These are phyloP conservation scores for Solanum paucissectum DNA, from an alignment of 257 asterid species.

Conservation along the genomic window DNA sequence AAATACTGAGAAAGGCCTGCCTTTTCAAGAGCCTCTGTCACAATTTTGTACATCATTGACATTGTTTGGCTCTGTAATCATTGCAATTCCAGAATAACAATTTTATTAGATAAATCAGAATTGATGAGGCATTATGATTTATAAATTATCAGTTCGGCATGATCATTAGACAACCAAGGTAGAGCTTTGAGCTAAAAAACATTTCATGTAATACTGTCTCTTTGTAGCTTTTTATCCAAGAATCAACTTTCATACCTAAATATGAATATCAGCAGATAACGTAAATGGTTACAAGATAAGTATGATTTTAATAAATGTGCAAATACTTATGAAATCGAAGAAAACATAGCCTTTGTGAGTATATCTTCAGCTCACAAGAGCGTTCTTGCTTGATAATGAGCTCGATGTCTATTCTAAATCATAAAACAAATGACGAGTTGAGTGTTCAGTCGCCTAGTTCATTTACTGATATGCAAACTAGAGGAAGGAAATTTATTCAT, in stretches of 20 bases:
- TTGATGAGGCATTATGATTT: background rate
- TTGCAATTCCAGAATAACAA: background rate
- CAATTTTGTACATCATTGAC: conserved; percentile 41
- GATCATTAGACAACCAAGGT: background rate
- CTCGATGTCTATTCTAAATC: background rate
- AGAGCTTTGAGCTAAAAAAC: background rate
- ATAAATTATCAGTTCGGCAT: background rate
- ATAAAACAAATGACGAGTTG: background rate
- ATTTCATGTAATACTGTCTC: background rate
- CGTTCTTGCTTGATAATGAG: background rate
- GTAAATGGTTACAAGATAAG: background rate
- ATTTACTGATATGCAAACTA: background rate
- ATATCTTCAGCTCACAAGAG: background rate
- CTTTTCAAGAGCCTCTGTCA: conserved; percentile 21
- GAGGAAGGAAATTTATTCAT: background rate
- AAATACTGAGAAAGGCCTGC: conserved; percentile 9
- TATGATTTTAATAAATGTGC: background rate
- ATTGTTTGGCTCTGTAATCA: conserved; percentile 45
- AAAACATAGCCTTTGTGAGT: background rate
- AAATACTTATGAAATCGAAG: background rate
- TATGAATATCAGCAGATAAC: background rate
- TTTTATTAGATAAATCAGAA: background rate
- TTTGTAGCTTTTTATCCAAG: background rate
- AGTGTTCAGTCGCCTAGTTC: background rate
- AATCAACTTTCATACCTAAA: background rate